Evolutionary conservation across 768 basidiomycete genomes (phyloP).

Genomic region (Boletus insuetus): DNA sequence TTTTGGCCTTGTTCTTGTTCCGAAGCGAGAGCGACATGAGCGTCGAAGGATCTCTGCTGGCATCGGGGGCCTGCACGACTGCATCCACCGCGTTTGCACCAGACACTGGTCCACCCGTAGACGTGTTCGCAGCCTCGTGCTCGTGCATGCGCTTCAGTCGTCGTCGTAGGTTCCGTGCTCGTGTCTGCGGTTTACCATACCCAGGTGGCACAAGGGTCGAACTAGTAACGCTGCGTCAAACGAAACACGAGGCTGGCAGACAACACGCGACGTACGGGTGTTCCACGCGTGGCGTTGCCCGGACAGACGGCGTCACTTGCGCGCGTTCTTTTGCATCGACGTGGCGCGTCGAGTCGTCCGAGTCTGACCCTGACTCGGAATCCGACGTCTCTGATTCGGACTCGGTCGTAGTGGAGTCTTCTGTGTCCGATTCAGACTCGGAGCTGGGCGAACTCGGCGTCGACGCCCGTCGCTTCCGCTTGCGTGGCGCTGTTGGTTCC

Average conservation of each 20-base stretch:
- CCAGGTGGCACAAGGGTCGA: slow-evolving; percentile 49
- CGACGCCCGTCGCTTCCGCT: slow-evolving; percentile 27
- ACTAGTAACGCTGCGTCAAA: slow-evolving; percentile 1
- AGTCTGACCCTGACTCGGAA: slow-evolving; percentile 18
- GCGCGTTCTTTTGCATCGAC: no score
- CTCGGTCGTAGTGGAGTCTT: slow-evolving; percentile 6
- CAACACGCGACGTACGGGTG: slow-evolving; percentile 4
- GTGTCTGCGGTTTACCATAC: slow-evolving; percentile 55
- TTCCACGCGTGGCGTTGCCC: not conserved
- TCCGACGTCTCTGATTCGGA: slow-evolving; percentile 24
- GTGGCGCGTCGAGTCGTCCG: not conserved
- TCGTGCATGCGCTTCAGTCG: slow-evolving; percentile 43
- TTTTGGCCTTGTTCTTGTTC: slow-evolving; percentile 75
- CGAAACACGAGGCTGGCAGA: not conserved
- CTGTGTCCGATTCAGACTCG: slow-evolving; percentile 13
- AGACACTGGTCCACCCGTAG: slow-evolving; percentile 32
- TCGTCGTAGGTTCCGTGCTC: slow-evolving; percentile 55
- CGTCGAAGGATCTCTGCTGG: not conserved
- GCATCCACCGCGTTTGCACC: slow-evolving; percentile 39
- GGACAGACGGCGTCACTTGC: slow-evolving; percentile 7
- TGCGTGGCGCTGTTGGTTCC: not conserved
- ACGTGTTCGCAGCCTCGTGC: slow-evolving; percentile 8
- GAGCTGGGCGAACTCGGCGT: slow-evolving; percentile 15
- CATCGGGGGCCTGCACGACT: no score
- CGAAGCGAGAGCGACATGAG: slow-evolving; percentile 50